Conservation (phyloP, 192 early-diverging fungal genomes). For the Phycomyces nitens region DNA sequence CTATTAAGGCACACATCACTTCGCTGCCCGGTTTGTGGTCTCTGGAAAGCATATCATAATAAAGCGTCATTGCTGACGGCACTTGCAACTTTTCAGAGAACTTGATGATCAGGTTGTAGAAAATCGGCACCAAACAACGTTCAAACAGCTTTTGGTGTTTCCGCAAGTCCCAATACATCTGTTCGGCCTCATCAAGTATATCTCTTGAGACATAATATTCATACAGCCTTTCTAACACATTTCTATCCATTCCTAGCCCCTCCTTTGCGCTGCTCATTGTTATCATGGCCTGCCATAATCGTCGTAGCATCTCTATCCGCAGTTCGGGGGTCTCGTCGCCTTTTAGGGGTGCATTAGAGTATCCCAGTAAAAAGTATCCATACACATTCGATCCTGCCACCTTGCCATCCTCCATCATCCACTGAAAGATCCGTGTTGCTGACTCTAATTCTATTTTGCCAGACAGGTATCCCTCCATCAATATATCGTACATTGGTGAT, state of each 20-base stretch:
- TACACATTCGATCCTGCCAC: background rate
- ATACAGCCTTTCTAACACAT: background rate
- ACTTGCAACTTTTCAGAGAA: background rate
- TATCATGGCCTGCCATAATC: constrained; percentile 12
- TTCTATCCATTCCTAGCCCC: background rate
- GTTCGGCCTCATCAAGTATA: constrained; percentile 1
- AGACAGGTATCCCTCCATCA: background rate
- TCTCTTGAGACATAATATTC: background rate
- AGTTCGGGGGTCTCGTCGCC: background rate
- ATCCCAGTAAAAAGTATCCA: background rate
- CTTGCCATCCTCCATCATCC: background rate
- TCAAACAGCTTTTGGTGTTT: background rate
- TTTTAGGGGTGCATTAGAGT: background rate
- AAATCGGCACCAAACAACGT: background rate
- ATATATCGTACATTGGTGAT: background rate
- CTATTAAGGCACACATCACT: background rate
- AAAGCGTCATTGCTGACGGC: constrained; percentile 9
- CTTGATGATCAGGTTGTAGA: background rate
- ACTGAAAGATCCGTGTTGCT: background rate
- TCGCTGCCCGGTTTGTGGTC: constrained; percentile 3
- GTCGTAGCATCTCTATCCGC: constrained; percentile 5
- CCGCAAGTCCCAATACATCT: constrained; percentile 7
- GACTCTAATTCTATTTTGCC: background rate
- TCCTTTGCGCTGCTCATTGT: background rate
- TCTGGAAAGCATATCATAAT: constrained; percentile 6